phyloP scores from a whole-genome alignment of 2,329 filamentous ascomycete species.

The Colletotrichum siamense region DNA sequence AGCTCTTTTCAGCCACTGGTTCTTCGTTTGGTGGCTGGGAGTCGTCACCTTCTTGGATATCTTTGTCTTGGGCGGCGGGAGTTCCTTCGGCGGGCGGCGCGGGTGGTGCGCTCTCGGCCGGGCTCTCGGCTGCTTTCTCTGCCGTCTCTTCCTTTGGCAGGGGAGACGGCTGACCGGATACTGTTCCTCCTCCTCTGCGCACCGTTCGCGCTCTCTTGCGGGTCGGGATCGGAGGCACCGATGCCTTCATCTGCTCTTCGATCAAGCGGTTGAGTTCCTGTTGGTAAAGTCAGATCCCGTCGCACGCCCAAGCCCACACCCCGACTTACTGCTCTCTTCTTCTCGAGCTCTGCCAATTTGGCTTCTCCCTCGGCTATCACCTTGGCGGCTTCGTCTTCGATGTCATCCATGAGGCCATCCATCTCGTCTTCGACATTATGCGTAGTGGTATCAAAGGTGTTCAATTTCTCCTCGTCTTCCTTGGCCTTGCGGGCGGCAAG shows the following conservation, averaged over 20 bases:
- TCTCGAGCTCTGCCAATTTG: constrained; percentile 37
- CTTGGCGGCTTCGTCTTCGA: constrained; percentile 36
- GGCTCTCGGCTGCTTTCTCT: neutral
- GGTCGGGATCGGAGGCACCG: constrained; percentile 33
- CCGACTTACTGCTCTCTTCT: constrained; percentile 32
- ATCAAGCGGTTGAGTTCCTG: constrained; percentile 49
- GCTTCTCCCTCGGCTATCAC: constrained; percentile 35
- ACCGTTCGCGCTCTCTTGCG: constrained; percentile 17
- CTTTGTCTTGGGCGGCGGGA: neutral
- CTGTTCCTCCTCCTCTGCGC: neutral
- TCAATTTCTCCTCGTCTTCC: constrained; percentile 36
- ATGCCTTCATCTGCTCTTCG: constrained; percentile 42
- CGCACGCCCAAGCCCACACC: neutral
- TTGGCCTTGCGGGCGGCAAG: constrained; percentile 27
- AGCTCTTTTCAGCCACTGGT: constrained; percentile 16
- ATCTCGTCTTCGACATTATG: constrained; percentile 40
- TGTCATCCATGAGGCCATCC: constrained; percentile 35
- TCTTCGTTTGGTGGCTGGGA: constrained; percentile 17
- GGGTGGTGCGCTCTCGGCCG: neutral
- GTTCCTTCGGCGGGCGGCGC: neutral
- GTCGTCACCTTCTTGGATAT: constrained; percentile 7
- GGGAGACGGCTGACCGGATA: constrained; percentile 3
- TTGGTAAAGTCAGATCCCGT: neutral
- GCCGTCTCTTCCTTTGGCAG: neutral
- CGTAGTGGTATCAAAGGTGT: constrained; percentile 33